Evolutionary conservation across 1,284 basidiomycete genomes (phyloP), one percentile per base, ranked within the genome.

Genomic region (Tilletia setariae): DNA sequence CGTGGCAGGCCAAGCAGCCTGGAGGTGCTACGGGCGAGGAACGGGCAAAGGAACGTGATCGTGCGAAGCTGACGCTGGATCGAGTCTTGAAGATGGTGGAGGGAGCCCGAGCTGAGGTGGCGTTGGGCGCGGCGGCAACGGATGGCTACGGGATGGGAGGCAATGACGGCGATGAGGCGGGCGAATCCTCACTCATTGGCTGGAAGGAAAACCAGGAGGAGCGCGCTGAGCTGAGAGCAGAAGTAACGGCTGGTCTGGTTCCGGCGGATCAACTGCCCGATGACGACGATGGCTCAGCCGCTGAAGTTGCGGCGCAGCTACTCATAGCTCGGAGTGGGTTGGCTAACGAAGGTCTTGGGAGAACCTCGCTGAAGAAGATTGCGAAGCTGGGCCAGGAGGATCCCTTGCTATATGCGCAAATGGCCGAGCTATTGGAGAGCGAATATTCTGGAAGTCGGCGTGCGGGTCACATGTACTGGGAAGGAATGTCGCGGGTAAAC

Each of bases 351-450:
- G 56, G 56, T 61, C 56, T 61, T 30, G 56, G 56, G 28, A 28
- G 56, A 16, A 30, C 32, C 8, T 61, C 56, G 8, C 56, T 61
- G 30, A 61, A 61, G 56, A 15, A 40, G 56, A 21, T 61, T 8
- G 56, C 56, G 19, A 25, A 21, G 25, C 25, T 61, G 15, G 56
- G 56, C 19, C 25, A 30, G 21, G 67, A 71, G 15, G 76, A 78
- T 46, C 73, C 72, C n/a, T 69, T 76, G 3, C 70, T 71, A 25
- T 74, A 73, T 59, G 74, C 76, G 63, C 74, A 79, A 68, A 68
- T 77, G 21, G 77, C 77, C 42, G 71, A 78, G 56, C 65, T 77
- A 42, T 70, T 74, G n/a, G 74, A 73, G 67, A 71, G 68, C 47
- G 77, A 79, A 62, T 71, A 72, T 40, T 61, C 56, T 1, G 28